Conservation (phyloP, 2,329 filamentous ascomycete genomes). For the Verticillium zaregamsianum region DNA sequence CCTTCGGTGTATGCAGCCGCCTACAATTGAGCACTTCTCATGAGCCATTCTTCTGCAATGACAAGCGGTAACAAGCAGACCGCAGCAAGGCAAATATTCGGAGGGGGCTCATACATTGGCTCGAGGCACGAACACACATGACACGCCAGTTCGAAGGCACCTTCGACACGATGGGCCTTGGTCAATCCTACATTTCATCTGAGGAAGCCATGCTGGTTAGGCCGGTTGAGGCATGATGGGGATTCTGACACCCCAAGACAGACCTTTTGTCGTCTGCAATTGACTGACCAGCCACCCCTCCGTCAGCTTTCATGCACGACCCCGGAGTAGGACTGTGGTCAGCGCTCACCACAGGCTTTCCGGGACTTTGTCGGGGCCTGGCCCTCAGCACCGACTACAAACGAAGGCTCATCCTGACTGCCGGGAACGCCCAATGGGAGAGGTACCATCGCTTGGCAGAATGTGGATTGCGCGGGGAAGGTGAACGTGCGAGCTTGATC, state of each 20-base stretch:
- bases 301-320: constrained; percentile 1
- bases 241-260: neutral
- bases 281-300: constrained; percentile 13
- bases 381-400: neutral
- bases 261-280: constrained; percentile 22
- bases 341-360: constrained; percentile 23
- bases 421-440: neutral
- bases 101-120: constrained; percentile 26
- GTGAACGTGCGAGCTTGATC: neutral
- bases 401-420: neutral
- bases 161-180: constrained; percentile 26
- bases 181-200: constrained; percentile 33
- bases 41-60: neutral
- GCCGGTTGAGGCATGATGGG: neutral
- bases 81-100: neutral
- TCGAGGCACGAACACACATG: constrained; percentile 34
- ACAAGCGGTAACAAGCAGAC: neutral
- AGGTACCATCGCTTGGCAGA: neutral
- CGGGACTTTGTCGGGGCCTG: constrained; percentile 19
- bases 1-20: constrained; percentile 5
- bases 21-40: neutral
- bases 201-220: neutral
- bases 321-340: neutral
- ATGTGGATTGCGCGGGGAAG: neutral
- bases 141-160: constrained; percentile 27